Base-by-base conservation (phyloP, 139 green algal genomes). In the Chlorella ohadii region DNA sequence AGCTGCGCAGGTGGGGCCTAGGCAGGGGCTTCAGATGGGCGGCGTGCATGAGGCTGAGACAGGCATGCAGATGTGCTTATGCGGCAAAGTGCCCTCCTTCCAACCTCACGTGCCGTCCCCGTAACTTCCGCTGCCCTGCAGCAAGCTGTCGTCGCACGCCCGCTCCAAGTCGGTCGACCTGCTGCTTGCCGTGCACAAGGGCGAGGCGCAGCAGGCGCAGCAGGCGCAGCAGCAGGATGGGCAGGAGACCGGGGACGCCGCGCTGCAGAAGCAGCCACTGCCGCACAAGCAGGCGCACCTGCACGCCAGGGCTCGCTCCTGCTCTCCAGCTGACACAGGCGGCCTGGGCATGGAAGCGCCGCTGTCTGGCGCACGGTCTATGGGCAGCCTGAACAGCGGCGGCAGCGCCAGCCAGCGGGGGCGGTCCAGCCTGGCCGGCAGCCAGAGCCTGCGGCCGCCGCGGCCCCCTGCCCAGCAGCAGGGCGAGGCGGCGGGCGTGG, bases 131-230 rank as follows among this genome's bases (percentile, higher is more conserved):
- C n/a, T n/a, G n/a, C n/a, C n/a, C n/a, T n/a, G 76, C 76, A 82
- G 76, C 61, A 83, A 74, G 78, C 78, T 83, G 63, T 74, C 63
- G 17, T 65, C 73, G 20, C 78, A 83, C 31, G 17, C 28, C 0
- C 78, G 78, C 28, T 65, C 39, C 63, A 44, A 66, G n/a, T 83
- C 78, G 5, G 63, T 65, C 19, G 78, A 83, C 13, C 39, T 83
- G 61, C 70, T 77, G 39, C 13, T 28, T 27, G 31, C 65, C 13
- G 36, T 17, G 31, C 65, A 72, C 15, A 19, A 23, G 65, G 31
- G 31, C n/a, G 65, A 13, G 31, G 1, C 31, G 7, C n/a, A 72
- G 65, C n/a, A 72, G 38, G 65, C 31, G 17, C 16, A 41, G 65
- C 65, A 72, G 67, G 67, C 34, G 15, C 19, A 20, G 67, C n/a